These are phyloP conservation scores for Scutellaria minor DNA, from an alignment of 257 asterid species.

Conservation along the genomic window DNA sequence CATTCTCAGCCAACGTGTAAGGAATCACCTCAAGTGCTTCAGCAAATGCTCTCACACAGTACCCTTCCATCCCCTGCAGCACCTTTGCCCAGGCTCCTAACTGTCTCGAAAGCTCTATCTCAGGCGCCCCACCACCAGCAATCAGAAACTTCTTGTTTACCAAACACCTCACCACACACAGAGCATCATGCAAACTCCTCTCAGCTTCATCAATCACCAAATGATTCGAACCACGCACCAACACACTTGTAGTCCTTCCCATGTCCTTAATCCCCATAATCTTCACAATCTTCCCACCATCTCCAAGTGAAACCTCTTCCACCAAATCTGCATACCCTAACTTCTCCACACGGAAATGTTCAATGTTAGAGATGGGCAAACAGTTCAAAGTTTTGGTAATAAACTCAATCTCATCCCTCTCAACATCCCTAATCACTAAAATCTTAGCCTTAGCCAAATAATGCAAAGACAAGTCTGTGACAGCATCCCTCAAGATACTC, in stretches of 20 bases:
- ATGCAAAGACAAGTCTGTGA: slow-evolving; percentile 92
- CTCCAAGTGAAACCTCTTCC: slow-evolving; percentile 92
- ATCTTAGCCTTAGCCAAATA: slow-evolving; percentile 93
- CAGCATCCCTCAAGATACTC: slow-evolving; percentile 98
- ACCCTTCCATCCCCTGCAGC: slow-evolving; percentile 97
- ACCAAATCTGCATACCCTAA: slow-evolving; percentile 88
- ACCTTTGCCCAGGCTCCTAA: slow-evolving; percentile 98
- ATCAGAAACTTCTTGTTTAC: slow-evolving; percentile 92
- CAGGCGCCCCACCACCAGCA: slow-evolving; percentile 99
- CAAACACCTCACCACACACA: slow-evolving; percentile 96
- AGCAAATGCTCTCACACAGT: slow-evolving; percentile 90
- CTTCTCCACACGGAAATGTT: slow-evolving; percentile 90
- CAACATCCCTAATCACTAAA: slow-evolving; percentile 90
- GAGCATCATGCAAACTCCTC: slow-evolving; percentile 96
- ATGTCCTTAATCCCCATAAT: slow-evolving; percentile 92
- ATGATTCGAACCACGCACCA: slow-evolving; percentile 92
- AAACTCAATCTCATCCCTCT: slow-evolving; percentile 98
- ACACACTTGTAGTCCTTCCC: slow-evolving; percentile 92
- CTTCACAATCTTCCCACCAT: slow-evolving; percentile 96
- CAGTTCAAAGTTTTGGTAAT: slow-evolving; percentile 97
- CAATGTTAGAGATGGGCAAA: slow-evolving; percentile 94
- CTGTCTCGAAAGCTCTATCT: slow-evolving; percentile 96
- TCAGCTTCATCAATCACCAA: slow-evolving; percentile 98
- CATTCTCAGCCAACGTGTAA: slow-evolving; percentile 96
- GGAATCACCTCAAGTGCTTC: slow-evolving; percentile 98